phyloP scores from a whole-genome alignment of 2,329 filamentous ascomycete species.

The Microcyclospora tardicrescens region DNA sequence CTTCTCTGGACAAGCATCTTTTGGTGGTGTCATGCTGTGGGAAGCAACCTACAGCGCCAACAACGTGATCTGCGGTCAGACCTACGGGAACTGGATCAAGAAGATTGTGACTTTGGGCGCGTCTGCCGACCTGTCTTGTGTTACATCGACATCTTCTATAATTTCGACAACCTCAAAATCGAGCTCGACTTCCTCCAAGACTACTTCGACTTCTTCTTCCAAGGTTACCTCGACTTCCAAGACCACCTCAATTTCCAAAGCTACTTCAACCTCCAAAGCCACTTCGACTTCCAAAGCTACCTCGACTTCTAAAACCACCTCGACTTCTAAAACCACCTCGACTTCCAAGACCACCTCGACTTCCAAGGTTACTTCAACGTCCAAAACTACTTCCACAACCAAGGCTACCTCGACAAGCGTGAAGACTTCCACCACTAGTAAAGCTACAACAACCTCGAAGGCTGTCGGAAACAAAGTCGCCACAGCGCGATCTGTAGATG shows the following conservation, averaged over 20 bases:
- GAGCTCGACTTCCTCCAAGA: background rate
- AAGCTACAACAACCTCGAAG: no score
- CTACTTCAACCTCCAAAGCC: background rate
- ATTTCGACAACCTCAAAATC: background rate
- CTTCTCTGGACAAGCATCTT: conserved; percentile 30
- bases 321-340: background rate
- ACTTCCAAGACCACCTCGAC: no score
- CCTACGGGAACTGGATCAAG: conserved; percentile 38
- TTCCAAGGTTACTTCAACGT: no score
- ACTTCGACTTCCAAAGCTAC: background rate
- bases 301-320: background rate
- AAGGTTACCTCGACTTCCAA: background rate
- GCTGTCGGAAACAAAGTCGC: no score
- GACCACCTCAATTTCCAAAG: background rate
- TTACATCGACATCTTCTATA: background rate
- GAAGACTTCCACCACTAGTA: no score
- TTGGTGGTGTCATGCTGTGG: conserved; percentile 50
- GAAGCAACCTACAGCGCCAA: conserved; percentile 38
- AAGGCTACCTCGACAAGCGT: no score
- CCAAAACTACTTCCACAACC: no score
- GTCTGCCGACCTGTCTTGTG: background rate
- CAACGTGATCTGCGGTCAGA: conserved; percentile 32
- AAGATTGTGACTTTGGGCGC: conserved; percentile 21
- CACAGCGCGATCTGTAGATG: no score
- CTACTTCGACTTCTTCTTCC: background rate